Conservation (phyloP, 352 stramenopile genomes). For the Discostella stelligera region DNA sequence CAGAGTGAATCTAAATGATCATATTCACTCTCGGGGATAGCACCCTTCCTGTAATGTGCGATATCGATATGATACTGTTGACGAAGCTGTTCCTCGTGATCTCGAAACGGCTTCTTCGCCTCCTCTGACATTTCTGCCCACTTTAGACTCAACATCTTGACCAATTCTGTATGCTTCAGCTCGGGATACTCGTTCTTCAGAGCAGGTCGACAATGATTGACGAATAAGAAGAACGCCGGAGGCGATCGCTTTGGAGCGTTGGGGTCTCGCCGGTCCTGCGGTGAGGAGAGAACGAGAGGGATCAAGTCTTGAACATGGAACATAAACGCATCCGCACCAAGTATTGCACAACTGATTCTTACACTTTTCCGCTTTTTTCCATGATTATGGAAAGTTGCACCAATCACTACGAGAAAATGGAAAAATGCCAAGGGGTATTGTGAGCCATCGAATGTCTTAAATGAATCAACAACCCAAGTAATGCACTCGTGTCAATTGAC, state of each 20-base stretch:
- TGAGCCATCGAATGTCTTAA: neutral
- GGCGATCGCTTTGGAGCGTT: constrained; percentile 35
- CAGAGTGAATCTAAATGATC: neutral
- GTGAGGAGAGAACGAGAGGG: neutral
- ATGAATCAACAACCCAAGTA: too few species aligned
- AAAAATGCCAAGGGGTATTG: neutral
- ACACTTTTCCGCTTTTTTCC: constrained; percentile 20
- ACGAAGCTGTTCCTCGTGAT: constrained; percentile 31
- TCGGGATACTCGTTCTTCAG: constrained; percentile 28
- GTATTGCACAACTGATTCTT: neutral
- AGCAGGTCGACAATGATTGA: constrained; percentile 19
- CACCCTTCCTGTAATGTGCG: constrained; percentile 25
- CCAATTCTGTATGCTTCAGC: constrained; percentile 28
- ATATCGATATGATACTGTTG: constrained; percentile 40
- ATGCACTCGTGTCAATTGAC: too few species aligned
- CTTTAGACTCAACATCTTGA: constrained; percentile 22
- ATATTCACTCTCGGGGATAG: constrained; percentile 14
- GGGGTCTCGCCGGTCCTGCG: constrained; percentile 19
- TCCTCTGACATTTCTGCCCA: constrained; percentile 36
- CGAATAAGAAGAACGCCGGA: constrained; percentile 38
- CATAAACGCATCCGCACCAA: neutral
- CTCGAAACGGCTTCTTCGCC: constrained; percentile 37
- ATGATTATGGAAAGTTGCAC: neutral
- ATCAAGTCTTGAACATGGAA: neutral
- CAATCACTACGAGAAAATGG: neutral